phyloP scores from a whole-genome alignment of 306 rosid species.

The Prosopis cineraria region DNA sequence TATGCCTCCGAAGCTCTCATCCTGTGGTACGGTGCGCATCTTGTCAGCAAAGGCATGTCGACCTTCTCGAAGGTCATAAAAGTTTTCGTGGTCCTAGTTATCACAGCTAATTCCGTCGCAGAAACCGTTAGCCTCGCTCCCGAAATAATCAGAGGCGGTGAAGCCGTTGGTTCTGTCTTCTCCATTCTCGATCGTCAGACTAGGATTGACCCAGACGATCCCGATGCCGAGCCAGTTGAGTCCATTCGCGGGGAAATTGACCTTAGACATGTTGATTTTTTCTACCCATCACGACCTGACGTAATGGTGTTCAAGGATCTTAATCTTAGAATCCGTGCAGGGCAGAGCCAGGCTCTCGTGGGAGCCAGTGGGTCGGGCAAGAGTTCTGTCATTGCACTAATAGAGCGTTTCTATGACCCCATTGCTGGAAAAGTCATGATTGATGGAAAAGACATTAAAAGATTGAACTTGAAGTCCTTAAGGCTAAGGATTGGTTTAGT shows the following conservation, averaged over 20 bases:
- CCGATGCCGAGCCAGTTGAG: constrained; percentile 78
- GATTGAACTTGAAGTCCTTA: constrained; percentile 73
- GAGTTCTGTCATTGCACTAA: constrained; percentile 87
- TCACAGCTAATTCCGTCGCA: constrained; percentile 97
- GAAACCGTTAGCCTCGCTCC: constrained; percentile 99
- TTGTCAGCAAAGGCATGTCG: constrained; percentile 79
- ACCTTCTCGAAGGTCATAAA: constrained; percentile 92
- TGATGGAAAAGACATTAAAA: constrained; percentile 88
- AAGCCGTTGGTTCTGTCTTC: constrained; percentile 92
- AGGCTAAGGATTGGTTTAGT: constrained; percentile 89
- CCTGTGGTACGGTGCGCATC: constrained; percentile 91
- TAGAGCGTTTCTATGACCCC: constrained; percentile 92
- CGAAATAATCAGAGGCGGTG: constrained; percentile 93
- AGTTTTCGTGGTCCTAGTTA: constrained; percentile 88
- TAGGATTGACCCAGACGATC: constrained; percentile 86
- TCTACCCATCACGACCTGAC: constrained; percentile 91
- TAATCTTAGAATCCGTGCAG: constrained; percentile 78
- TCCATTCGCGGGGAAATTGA: constrained; percentile 87
- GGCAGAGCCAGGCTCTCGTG: constrained; percentile 94
- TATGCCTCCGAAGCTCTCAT: constrained; percentile 93
- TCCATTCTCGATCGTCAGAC: constrained; percentile 83
- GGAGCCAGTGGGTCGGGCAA: constrained; percentile 99
- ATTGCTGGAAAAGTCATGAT: constrained; percentile 88
- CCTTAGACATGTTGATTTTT: constrained; percentile 91
- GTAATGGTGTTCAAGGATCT: constrained; percentile 88